A percentile compares a stretch with the other conserved stretches of the same genome.
Conservation (phyloP, 2,329 filamentous ascomycete species). For the Beauveria brongniartii region DNA sequence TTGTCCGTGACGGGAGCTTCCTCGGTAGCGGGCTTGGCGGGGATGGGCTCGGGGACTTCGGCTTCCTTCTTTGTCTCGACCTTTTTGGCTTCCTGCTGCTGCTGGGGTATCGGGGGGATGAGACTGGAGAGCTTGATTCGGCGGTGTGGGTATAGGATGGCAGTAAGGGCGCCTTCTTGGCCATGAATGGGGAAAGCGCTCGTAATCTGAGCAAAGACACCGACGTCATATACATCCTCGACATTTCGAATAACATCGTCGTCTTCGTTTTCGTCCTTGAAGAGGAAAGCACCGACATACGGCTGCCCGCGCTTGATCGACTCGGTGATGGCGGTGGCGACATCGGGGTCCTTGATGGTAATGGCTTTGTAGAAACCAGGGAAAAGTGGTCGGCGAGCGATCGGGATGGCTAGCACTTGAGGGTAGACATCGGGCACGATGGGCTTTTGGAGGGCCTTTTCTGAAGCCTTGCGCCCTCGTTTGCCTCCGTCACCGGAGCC, state of each 20-base stretch:
- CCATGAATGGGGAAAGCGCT: constrained; percentile 88
- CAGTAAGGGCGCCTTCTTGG: constrained; percentile 77
- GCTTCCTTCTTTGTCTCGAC: constrained; percentile 40
- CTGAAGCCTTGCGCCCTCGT: constrained; percentile 63
- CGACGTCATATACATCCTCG: constrained; percentile 89
- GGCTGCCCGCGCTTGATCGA: constrained; percentile 96
- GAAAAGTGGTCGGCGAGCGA: constrained; percentile 86
- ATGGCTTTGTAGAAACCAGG: constrained; percentile 99
- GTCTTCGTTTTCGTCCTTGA: constrained; percentile 93
- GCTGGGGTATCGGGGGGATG: constrained; percentile 49
- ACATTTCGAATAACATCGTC: constrained; percentile 86
- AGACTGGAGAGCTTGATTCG: constrained; percentile 84
- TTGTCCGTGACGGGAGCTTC: constrained; percentile 49
- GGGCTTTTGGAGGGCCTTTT: constrained; percentile 76
- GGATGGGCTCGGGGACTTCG: constrained; percentile 50
- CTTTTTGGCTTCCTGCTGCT: constrained; percentile 31
- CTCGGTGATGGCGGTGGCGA: constrained; percentile 86
- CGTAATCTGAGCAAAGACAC: constrained; percentile 96
- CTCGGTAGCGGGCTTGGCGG: constrained; percentile 44
- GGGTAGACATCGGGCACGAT: constrained; percentile 92
- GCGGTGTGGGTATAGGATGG: constrained; percentile 91
- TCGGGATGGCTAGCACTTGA: constrained; percentile 94
- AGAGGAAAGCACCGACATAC: constrained; percentile 92
- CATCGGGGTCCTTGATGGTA: constrained; percentile 87
- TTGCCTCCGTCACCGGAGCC: constrained; percentile 52